A percentile compares a stretch with the other conserved stretches of the same genome.
phyloP scores from a whole-genome alignment of 257 asterid genomes.

The Nicotiana knightiana region DNA sequence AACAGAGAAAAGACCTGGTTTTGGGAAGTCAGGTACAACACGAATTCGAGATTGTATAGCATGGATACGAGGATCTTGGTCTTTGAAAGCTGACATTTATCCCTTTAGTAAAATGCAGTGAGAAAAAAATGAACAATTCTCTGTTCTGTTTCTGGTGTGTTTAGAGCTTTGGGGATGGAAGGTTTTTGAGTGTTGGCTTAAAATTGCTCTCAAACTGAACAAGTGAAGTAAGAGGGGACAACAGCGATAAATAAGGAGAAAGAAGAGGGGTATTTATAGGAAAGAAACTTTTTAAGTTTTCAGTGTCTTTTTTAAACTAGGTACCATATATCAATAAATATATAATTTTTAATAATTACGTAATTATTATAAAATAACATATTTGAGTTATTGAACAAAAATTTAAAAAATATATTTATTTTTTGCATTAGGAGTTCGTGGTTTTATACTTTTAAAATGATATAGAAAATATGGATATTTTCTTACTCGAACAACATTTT shows the following conservation, averaged over 20 bases:
- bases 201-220: not conserved
- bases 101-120: not conserved
- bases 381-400: too few species aligned
- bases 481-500: too few species aligned
- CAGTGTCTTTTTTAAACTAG: too few species aligned
- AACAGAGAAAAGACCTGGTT: slow-evolving; percentile 38
- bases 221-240: not conserved
- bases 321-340: too few species aligned
- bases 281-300: not conserved
- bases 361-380: too few species aligned
- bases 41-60: slow-evolving; percentile 75
- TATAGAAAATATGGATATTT: too few species aligned
- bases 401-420: too few species aligned
- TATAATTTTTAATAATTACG: too few species aligned
- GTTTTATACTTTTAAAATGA: too few species aligned
- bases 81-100: slow-evolving; percentile 53
- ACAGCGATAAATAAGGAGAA: not conserved
- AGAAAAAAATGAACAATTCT: not conserved
- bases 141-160: not conserved
- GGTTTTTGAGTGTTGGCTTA: not conserved
- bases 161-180: not conserved
- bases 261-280: slow-evolving; percentile 13
- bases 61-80: slow-evolving; percentile 64
- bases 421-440: too few species aligned
- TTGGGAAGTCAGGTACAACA: slow-evolving; percentile 73